A percentile compares a stretch with the other conserved stretches of the same genome.
Conservation (phyloP, 2,329 filamentous ascomycete genomes). For the Pseudopithomyces maydicus region DNA sequence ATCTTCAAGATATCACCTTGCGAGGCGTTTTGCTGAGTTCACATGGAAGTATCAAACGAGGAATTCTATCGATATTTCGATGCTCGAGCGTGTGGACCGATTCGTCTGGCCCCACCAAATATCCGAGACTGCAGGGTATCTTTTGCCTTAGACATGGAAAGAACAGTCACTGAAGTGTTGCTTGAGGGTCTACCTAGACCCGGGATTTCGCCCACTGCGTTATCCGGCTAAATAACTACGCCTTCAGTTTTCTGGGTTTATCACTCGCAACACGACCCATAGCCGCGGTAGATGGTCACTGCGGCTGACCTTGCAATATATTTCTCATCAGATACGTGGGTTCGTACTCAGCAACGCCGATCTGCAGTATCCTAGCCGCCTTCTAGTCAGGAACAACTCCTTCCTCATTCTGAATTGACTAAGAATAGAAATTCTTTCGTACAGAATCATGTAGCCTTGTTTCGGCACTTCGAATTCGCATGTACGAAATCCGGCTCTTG, state of each 20-base stretch:
- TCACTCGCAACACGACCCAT: not conserved
- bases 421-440: not conserved
- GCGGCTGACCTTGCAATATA: conserved; percentile 30
- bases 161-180: not conserved
- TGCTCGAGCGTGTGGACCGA: too few relatives aligned
- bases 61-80: too few relatives aligned
- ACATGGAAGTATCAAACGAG: too few relatives aligned
- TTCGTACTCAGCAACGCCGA: conserved; percentile 24
- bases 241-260: not conserved
- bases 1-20: too few relatives aligned
- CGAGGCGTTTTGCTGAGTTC: too few relatives aligned
- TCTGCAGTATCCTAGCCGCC: conserved; percentile 11
- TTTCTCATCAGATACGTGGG: conserved; percentile 20
- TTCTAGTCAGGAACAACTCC: conserved; percentile 10
- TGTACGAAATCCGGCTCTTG: conserved; percentile 7
- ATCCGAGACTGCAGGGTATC: not conserved
- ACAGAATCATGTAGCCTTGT: not conserved
- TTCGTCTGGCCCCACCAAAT: too few relatives aligned
- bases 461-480: conserved; percentile 1
- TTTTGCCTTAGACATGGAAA: not conserved
- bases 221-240: conserved; percentile 38
- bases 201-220: conserved; percentile 11
- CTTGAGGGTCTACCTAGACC: not conserved
- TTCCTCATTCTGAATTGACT: not conserved
- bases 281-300: conserved; percentile 3